Evolutionary conservation across 192 early-diverging fungal species (phyloP), one percentile per base, ranked within the genome.

Genomic region (Kickxella alabastrina): DNA sequence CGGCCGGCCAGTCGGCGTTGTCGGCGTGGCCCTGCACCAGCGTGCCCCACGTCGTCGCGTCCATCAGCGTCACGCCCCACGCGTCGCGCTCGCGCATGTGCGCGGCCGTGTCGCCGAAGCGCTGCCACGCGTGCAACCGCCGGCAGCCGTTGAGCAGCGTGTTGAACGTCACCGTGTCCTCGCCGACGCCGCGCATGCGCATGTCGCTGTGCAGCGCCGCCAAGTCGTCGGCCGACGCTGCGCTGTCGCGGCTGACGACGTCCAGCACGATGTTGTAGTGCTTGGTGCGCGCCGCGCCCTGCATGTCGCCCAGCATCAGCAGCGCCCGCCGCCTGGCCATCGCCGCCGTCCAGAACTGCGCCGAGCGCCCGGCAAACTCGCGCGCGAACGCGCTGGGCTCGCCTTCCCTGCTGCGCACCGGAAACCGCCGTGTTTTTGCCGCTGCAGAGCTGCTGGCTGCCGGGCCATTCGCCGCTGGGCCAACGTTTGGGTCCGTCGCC

Each of bases 221-320:
- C 35, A 73, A 44, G 34, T 73, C 69, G 10, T 48, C 43, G 1
- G 57, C 46, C 4, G 43, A 21, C 0, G 69, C 55, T 15, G 53
- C 15, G 7, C 28, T 12, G 36, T 73, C 69, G 19, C 54, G 62
- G 43, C 62, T 47, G 15, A 73, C 46, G 12, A 60, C 69, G 18
- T 73, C 69, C 10, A 73, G 39, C 4, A 41, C 69, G 18, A 73
- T 44, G 40, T 73, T 73, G 40, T 73, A 73, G 49, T 73, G 69
- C 6, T 22, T 17, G 15, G 57, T 44, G 6, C 39, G 19, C 6
- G 19, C 52, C 37, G 37, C 34, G 4, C 69, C 53, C 53, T 58
- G 65, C 69, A 73, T 73, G 31, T 73, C 69, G 50, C 69, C 51
- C 24, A 73, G 51, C 14, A 73, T 26, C 62, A 73, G 55, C 42